Evolutionary conservation across 2,329 filamentous ascomycete genomes (phyloP), one percentile per base, ranked within the genome.

Genomic region (Zymoseptoria ardabiliae): DNA sequence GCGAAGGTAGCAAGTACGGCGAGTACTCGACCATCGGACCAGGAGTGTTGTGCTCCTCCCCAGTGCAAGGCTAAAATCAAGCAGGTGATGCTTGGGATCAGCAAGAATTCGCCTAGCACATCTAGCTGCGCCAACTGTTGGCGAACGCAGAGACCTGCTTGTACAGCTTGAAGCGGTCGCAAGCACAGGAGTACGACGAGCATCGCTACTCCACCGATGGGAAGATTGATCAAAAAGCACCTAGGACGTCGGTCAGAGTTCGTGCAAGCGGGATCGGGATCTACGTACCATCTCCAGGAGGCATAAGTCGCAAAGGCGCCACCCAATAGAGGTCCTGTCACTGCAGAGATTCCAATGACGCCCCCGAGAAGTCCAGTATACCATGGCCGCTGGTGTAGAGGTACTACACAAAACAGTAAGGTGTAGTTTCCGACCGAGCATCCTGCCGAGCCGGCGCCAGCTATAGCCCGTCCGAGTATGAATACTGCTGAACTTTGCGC

Each of bases 31-130:
- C 60, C 60, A 48, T 66, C 58, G 4, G 58, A 63, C 71, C 71
- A 74, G 2, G 69, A 50, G 51, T 82, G 61, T 1, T 69, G 74
- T 1, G 71, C 71, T 5, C 80, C 79, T 4, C 74, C 74, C 50
- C 82, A 75, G 60, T 83, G 76, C 75, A 64, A 71, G 69, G 68
- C 81, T 63, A 70, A 76, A 70, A 66, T 72, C 69, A 63, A 71
- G 71, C 75, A 82, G 4, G 69, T 58, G 23, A 73, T 68, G 22
- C 22, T 23, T 23, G 22, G 22, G 22, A 23, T 23, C 22, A 23
- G 22, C 22, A 23, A 23, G 22, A 23, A 23, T 23, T 23, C 22
- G 22, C 22, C 22, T 23, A 23, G 22, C 22, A 23, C 22, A 23
- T 23, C 22, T 5, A 23, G 22, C 22, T 23, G 22, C 22, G 22